A percentile compares a stretch with the other conserved stretches of the same genome.
Conservation (phyloP, 768 basidiomycete genomes). For the Fistulinella prunicolor region DNA sequence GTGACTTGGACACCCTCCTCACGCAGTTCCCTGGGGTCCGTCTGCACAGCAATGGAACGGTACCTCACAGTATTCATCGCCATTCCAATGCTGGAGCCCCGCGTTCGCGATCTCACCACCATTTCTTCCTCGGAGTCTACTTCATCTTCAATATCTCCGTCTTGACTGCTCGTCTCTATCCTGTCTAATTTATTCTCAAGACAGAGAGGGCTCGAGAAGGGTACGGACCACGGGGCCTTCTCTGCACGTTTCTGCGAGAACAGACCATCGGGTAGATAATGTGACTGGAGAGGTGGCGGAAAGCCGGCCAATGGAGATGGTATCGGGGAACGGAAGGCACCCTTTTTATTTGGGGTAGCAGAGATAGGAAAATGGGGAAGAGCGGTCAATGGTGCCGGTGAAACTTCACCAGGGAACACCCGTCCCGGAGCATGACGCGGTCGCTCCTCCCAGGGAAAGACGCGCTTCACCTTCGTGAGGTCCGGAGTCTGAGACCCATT, state of each 20-base stretch:
- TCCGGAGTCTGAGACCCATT: constrained; percentile 60
- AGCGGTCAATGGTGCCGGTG: constrained; percentile 37
- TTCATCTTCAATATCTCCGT: constrained; percentile 81
- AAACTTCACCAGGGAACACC: constrained; percentile 67
- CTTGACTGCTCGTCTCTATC: constrained; percentile 68
- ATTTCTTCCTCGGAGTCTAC: constrained; percentile 51
- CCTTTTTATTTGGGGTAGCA: constrained; percentile 24
- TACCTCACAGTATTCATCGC: constrained; percentile 42
- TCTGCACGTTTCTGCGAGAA: constrained; percentile 76
- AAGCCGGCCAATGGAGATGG: constrained; percentile 43
- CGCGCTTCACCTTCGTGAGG: constrained; percentile 61
- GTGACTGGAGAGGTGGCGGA: constrained; percentile 58
- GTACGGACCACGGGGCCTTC: constrained; percentile 51
- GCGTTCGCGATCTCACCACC: constrained; percentile 33
- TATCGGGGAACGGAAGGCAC: constrained; percentile 21
- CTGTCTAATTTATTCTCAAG: constrained; percentile 31
- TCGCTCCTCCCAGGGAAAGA: constrained; percentile 96
- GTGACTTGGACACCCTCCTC: constrained; percentile 61
- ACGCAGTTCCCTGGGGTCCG: constrained; percentile 50
- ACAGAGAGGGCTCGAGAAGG: constrained; percentile 36
- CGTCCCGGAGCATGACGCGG: constrained; percentile 65
- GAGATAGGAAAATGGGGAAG: constrained; percentile 34
- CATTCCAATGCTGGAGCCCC: constrained; percentile 30
- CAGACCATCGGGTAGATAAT: constrained; percentile 85
- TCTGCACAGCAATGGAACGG: constrained; percentile 69